Percentiles rank a stretch among this genome's conserved stretches.
Conservation (phyloP, 148 eudicot genomes). For the Gaultheria prostrata region DNA sequence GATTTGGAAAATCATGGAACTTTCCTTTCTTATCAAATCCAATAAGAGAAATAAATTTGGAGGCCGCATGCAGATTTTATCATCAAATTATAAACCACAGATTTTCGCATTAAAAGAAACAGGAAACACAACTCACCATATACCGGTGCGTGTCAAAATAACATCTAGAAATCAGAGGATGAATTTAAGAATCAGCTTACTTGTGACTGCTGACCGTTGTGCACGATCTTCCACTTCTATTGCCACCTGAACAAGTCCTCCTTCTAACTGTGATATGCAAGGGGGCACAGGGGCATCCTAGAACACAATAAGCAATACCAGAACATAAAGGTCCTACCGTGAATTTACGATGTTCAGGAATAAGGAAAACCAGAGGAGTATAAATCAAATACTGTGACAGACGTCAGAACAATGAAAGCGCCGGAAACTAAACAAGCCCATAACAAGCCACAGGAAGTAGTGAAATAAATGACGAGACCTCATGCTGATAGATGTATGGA, state of each 20-base stretch:
- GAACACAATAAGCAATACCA: slow-evolving; percentile 18
- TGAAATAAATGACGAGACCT: background rate
- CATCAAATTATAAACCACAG: background rate
- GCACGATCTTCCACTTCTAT: slow-evolving; percentile 99
- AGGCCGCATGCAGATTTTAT: background rate
- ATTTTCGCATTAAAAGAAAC: background rate
- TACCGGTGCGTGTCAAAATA: background rate
- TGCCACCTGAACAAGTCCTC: slow-evolving; percentile 98
- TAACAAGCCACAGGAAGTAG: background rate
- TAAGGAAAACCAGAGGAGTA: background rate
- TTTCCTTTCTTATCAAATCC: background rate
- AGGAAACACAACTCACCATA: background rate
- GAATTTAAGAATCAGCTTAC: slow-evolving; percentile 33
- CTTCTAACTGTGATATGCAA: slow-evolving; percentile 93
- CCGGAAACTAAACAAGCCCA: background rate
- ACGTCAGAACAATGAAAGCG: background rate
- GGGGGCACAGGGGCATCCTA: slow-evolving; percentile 99
- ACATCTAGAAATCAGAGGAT: background rate
- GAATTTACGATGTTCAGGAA: background rate
- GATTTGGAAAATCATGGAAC: background rate
- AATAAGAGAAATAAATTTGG: background rate
- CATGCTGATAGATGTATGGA: background rate
- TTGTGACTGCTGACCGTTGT: slow-evolving; percentile 86
- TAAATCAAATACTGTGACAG: background rate
- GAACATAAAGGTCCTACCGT: slow-evolving; percentile 6